A percentile compares a stretch with the other conserved stretches of the same genome.
These are phyloP conservation scores for Populus tremula DNA, from an alignment of 345 rosid species.

Conservation along the genomic window DNA sequence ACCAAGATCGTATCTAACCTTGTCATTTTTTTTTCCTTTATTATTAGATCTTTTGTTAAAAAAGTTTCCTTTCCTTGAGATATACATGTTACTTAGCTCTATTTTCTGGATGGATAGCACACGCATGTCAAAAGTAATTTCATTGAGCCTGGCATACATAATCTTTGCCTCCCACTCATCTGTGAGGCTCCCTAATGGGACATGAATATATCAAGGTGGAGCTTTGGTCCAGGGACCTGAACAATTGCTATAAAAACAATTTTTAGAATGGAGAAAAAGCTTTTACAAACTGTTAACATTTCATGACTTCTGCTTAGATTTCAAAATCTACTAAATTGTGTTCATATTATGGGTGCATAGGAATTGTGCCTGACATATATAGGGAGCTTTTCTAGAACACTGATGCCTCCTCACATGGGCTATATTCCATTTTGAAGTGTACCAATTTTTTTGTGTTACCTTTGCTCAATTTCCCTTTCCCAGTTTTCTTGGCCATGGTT, in stretches of 20 bases:
- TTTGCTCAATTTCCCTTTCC: neutral
- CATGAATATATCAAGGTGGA: neutral
- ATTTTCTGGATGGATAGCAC: neutral
- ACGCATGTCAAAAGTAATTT: neutral
- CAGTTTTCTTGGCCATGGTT: neutral
- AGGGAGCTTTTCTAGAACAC: neutral
- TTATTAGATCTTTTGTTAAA: neutral
- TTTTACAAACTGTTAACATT: neutral
- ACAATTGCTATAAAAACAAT: neutral
- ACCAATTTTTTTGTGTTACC: neutral
- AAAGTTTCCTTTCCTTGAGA: neutral
- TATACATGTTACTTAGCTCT: neutral
- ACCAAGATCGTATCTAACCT: neutral
- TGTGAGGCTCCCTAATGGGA: neutral
- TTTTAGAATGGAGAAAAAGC: neutral
- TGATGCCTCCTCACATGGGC: neutral
- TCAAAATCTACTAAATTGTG: neutral
- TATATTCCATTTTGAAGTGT: conserved; percentile 3
- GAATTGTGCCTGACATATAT: neutral
- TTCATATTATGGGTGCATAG: neutral
- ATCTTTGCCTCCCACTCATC: neutral
- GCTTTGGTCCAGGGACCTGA: neutral
- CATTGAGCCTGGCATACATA: neutral
- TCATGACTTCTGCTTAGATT: neutral
- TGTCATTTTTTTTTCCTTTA: neutral